These are phyloP conservation scores for Aspergillus ostianus DNA, from an alignment of 495 filamentous ascomycete species.

Conservation along the genomic window DNA sequence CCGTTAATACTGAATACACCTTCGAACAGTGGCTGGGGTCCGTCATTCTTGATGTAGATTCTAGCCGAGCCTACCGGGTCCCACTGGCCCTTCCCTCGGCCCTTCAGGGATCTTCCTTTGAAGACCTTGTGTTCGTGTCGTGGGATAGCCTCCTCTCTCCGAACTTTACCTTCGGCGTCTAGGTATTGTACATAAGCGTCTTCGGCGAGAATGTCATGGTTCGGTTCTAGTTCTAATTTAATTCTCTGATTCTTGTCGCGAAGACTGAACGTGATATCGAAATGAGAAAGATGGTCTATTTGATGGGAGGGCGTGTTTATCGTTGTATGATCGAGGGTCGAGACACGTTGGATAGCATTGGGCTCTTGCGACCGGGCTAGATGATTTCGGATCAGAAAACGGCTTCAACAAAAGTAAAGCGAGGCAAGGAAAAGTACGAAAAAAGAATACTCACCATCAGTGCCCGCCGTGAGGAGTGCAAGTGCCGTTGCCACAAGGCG, in stretches of 20 bases:
- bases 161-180: slow-evolving; percentile 63
- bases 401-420: background rate
- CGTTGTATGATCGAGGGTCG: slow-evolving; percentile 67
- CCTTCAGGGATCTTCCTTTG: slow-evolving; percentile 74
- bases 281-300: slow-evolving; percentile 73
- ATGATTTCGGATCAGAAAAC: slow-evolving; percentile 11
- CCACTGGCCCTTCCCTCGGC: slow-evolving; percentile 65
- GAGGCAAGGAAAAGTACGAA: background rate
- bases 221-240: slow-evolving; percentile 82
- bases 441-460: slow-evolving; percentile 16
- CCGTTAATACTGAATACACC: slow-evolving; percentile 79
- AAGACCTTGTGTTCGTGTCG: slow-evolving; percentile 76
- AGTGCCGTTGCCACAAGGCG: slow-evolving; percentile 22
- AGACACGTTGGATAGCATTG: slow-evolving; percentile 72
- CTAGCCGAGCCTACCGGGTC: slow-evolving; percentile 82
- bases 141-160: slow-evolving; percentile 60
- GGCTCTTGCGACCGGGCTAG: slow-evolving; percentile 70
- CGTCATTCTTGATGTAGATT: slow-evolving; percentile 74
- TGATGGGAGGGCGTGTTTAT: slow-evolving; percentile 78
- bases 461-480: slow-evolving; percentile 15
- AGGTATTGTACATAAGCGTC: slow-evolving; percentile 74
- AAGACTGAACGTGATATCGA: slow-evolving; percentile 78
- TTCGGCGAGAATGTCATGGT: slow-evolving; percentile 81
- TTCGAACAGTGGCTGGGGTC: slow-evolving; percentile 77
- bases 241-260: slow-evolving; percentile 65